A percentile compares a stretch with the other conserved stretches of the same genome.
Conservation (phyloP, 352 stramenopile species). For the Globisporangium polare region DNA sequence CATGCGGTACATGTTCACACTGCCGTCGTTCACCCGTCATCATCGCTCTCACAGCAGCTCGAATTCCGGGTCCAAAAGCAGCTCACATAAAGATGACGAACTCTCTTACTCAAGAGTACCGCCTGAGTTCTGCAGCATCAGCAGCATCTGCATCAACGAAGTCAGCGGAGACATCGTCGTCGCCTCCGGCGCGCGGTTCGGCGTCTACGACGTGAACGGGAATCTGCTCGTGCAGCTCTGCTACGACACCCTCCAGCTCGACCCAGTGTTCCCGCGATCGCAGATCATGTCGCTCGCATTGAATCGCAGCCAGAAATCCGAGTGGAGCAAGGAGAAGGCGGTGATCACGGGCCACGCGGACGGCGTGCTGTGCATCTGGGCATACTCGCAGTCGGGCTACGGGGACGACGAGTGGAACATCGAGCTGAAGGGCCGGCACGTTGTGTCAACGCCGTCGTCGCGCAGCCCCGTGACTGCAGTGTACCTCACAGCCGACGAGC, state of each 20-base stretch:
- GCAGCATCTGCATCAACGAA: conserved; percentile 58
- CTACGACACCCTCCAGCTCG: conserved; percentile 41
- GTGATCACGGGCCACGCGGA: conserved; percentile 64
- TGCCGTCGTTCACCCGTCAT: conserved; percentile 22
- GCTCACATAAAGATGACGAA: not conserved
- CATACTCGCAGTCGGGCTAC: conserved; percentile 42
- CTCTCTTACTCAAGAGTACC: not conserved
- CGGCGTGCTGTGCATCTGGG: conserved; percentile 60
- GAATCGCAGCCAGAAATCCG: conserved; percentile 43
- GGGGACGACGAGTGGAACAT: conserved; percentile 45
- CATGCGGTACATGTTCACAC: conserved; percentile 42
- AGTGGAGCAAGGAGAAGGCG: conserved; percentile 59
- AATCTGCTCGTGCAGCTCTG: conserved; percentile 43
- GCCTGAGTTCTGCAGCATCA: conserved; percentile 20
- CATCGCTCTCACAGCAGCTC: not conserved
- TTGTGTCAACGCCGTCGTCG: conserved; percentile 16
- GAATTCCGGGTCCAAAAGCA: not conserved
- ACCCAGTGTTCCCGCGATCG: conserved; percentile 28
- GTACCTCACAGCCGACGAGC: conserved; percentile 46
- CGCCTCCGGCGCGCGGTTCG: conserved; percentile 39
- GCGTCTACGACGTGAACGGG: conserved; percentile 70
- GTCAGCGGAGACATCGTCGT: conserved; percentile 61
- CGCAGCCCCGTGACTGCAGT: conserved; percentile 47
- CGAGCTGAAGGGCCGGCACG: conserved; percentile 48
- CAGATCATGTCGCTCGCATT: conserved; percentile 44